Base-by-base conservation (phyloP, 495 filamentous ascomycete genomes). In the Daldinia childiae region DNA sequence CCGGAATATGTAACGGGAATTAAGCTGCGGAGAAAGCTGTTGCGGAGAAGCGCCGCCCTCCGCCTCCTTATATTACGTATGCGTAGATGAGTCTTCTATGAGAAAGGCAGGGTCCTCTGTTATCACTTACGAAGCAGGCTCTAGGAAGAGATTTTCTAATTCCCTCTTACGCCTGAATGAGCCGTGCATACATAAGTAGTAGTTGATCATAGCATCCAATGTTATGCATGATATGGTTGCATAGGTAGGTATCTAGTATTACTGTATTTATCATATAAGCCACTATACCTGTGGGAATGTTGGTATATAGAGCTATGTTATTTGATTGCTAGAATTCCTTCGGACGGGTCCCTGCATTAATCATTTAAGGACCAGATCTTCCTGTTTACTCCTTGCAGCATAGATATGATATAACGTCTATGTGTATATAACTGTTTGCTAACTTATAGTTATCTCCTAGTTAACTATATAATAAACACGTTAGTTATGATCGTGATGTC, bases 21-120 rank as follows among this genome's bases (percentile, higher is more conserved):
- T 59, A 51, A 71, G 30, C n/a, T 74, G 71, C 64, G 67, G 67
- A 71, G 66, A 66, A 55, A 58, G 43, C 38, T 59, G 32, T 32
- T 68, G 69, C 64, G 69, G 69, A 72, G 69, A 59, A 65, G 58
- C 43, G 52, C 34, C 36, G 21, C 57, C 54, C 58, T 63, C 62
- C 50, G 38, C 39, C 50, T 30, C 26, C 38, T 39, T 26, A 21
- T 48, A 48, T 48, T 48, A 48, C 43, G 43, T 24, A 48, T 48
- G 19, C 19, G 17, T 12, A 48, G 19, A 48, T 24, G 43, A 48
- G 43, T 48, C 43, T 12, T 48, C 34, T 36, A 14, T 36, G 50
- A 29, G 21, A 52, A 24, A 64, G 34, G 41, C 17, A n/a, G 21
- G 12, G 34, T 21, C 6, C 15, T 19, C 19, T 14, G 29, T 36